phyloP scores from a whole-genome alignment of 2,329 filamentous ascomycete genomes.

The Monilinia aucupariae region DNA sequence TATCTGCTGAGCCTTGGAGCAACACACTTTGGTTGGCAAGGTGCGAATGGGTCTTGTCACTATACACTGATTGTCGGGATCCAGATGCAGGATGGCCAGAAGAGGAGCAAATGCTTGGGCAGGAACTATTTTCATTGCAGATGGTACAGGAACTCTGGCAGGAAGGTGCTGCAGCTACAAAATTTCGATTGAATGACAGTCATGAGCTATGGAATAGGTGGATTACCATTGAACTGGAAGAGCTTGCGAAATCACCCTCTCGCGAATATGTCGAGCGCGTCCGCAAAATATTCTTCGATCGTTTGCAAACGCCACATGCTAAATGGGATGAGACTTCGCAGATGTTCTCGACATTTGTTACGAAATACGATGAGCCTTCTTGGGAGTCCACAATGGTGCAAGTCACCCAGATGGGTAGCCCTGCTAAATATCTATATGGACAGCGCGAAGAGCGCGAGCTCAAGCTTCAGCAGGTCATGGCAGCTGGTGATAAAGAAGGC shows the following conservation, averaged over 20 bases:
- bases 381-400: slow-evolving; percentile 71
- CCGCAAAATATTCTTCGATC: slow-evolving; percentile 62
- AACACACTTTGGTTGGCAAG: slow-evolving; percentile 71
- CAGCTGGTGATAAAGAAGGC: slow-evolving; percentile 50
- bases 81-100: slow-evolving; percentile 52
- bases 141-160: slow-evolving; percentile 64
- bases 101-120: slow-evolving; percentile 63
- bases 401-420: slow-evolving; percentile 56
- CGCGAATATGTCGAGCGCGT: slow-evolving; percentile 57
- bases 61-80: slow-evolving; percentile 60
- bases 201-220: slow-evolving; percentile 76
- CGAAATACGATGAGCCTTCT: slow-evolving; percentile 61
- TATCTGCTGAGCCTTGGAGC: slow-evolving; percentile 66
- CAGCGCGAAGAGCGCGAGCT: slow-evolving; percentile 64
- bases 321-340: slow-evolving; percentile 72
- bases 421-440: slow-evolving; percentile 58
- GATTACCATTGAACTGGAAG: slow-evolving; percentile 64
- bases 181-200: slow-evolving; percentile 71
- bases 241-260: slow-evolving; percentile 53
- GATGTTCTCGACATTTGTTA: slow-evolving; percentile 68
- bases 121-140: slow-evolving; percentile 66
- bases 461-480: slow-evolving; percentile 54
- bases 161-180: slow-evolving; percentile 64
- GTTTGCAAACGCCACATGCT: slow-evolving; percentile 66
- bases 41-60: slow-evolving; percentile 70